Evolutionary conservation across 1,284 basidiomycete species (phyloP).

Genomic region (Trichosporon sp.): DNA sequence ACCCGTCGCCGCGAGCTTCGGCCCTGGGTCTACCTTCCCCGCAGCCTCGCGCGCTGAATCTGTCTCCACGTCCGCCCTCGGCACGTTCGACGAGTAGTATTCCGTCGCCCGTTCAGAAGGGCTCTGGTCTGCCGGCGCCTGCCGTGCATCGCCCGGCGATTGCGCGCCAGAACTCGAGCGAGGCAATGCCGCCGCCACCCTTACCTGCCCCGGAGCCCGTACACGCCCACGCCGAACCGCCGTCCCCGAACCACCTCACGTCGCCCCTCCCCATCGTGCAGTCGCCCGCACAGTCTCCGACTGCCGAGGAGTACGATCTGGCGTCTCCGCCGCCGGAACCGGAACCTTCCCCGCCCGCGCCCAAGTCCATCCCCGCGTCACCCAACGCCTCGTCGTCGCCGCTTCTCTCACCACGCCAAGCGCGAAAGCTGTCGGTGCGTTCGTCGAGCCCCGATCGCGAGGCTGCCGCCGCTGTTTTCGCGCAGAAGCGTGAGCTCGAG

Average conservation of each 20-base stretch:
- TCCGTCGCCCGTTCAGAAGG: not conserved
- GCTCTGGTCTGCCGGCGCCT: not conserved
- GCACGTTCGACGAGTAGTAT: constrained; percentile 7
- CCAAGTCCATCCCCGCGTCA: not conserved
- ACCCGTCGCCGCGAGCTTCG: not conserved
- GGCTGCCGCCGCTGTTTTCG: constrained; percentile 34
- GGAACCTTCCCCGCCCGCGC: not conserved
- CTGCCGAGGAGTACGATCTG: constrained; percentile 5
- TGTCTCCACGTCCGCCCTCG: constrained; percentile 9
- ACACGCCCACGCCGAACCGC: not conserved
- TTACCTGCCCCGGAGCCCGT: constrained; percentile 3
- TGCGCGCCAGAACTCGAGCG: not conserved
- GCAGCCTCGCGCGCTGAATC: not conserved
- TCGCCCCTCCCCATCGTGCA: not conserved
- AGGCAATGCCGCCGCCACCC: constrained; percentile 19
- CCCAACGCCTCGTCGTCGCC: not conserved
- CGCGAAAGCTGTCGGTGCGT: constrained; percentile 16
- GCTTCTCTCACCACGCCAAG: constrained; percentile 22
- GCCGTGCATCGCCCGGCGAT: not conserved
- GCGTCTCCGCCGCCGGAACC: not conserved
- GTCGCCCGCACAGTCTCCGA: not conserved
- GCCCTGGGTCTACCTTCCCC: constrained; percentile 1
- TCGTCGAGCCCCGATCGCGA: constrained; percentile 30
- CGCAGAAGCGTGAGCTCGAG: constrained; percentile 61
- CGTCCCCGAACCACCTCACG: not conserved